Percentiles rank a stretch among this genome's conserved stretches.
phyloP scores from a whole-genome alignment of 768 basidiomycete species.

The Rhizopogon vesiculosus region DNA sequence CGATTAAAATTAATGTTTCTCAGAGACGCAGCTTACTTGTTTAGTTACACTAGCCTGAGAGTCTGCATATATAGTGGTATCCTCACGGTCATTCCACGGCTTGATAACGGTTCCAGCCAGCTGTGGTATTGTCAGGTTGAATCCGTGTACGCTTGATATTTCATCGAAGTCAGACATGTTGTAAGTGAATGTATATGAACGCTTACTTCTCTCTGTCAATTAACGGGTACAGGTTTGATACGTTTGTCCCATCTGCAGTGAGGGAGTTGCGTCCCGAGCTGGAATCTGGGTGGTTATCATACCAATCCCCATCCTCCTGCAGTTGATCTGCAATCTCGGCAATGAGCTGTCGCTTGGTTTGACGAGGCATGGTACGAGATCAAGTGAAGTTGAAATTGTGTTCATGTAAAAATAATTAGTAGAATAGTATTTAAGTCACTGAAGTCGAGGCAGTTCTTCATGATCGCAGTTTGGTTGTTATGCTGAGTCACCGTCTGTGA shows the following conservation, averaged over 20 bases:
- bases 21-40: constrained; percentile 45
- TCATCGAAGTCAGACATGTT: neutral
- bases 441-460: too few species aligned
- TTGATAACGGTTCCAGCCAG: constrained; percentile 73
- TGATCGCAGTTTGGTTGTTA: too few species aligned
- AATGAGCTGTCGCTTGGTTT: neutral
- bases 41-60: constrained; percentile 76
- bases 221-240: constrained; percentile 50
- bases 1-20: constrained; percentile 1
- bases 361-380: neutral
- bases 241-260: constrained; percentile 41
- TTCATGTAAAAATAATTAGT: too few species aligned
- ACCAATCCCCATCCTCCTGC: neutral
- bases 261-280: constrained; percentile 29
- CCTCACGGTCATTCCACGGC: constrained; percentile 75
- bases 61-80: constrained; percentile 29
- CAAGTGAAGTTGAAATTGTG: neutral
- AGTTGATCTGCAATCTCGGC: neutral
- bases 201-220: constrained; percentile 68
- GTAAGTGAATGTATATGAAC: neutral
- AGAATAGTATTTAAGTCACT: too few species aligned
- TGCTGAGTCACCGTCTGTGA: too few species aligned
- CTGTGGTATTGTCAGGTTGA: constrained; percentile 76
- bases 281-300: neutral
- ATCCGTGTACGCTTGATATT: constrained; percentile 46